Evolutionary conservation across 2,329 filamentous ascomycete species (phyloP).

Genomic region (Diaporthe batatas): DNA sequence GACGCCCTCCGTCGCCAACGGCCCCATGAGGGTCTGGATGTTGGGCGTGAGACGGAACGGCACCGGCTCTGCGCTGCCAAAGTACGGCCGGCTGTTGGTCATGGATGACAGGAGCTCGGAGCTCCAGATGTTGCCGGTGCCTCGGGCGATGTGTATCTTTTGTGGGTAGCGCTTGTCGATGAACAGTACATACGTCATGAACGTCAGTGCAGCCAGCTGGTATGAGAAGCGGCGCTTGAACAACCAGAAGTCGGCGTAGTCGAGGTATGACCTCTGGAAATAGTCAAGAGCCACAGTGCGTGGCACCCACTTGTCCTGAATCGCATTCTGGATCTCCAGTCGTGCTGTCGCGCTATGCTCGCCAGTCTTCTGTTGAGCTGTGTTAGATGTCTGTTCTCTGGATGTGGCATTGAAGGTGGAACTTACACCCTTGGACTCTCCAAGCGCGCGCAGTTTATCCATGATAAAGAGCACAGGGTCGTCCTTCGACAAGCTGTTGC

Average conservation of each 20-base stretch:
- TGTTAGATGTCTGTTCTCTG: neutral
- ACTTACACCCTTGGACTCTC: constrained; percentile 72
- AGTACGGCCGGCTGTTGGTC: constrained; percentile 85
- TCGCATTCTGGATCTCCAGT: constrained; percentile 92
- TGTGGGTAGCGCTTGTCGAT: constrained; percentile 97
- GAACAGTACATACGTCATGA: constrained; percentile 98
- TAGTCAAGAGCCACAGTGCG: constrained; percentile 86
- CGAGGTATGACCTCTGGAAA: constrained; percentile 88
- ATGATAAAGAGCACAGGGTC: constrained; percentile 95
- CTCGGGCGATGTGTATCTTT: constrained; percentile 91
- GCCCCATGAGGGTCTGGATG: constrained; percentile 95
- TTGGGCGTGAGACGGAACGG: constrained; percentile 98
- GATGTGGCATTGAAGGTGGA: neutral
- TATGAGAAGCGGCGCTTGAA: constrained; percentile 98
- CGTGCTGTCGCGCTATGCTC: constrained; percentile 81
- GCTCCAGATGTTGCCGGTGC: constrained; percentile 94
- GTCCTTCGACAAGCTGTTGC: constrained; percentile 90
- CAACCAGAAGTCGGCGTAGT: constrained; percentile 95
- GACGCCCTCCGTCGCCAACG: constrained; percentile 94
- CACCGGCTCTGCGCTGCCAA: constrained; percentile 91
- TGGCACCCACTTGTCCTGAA: constrained; percentile 94
- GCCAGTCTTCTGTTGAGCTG: constrained; percentile 67
- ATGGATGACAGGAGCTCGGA: constrained; percentile 94
- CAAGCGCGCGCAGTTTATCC: constrained; percentile 86
- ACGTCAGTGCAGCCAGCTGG: constrained; percentile 93